phyloP scores from a whole-genome alignment of 768 basidiomycete species.

The Calocybe cyanea region DNA sequence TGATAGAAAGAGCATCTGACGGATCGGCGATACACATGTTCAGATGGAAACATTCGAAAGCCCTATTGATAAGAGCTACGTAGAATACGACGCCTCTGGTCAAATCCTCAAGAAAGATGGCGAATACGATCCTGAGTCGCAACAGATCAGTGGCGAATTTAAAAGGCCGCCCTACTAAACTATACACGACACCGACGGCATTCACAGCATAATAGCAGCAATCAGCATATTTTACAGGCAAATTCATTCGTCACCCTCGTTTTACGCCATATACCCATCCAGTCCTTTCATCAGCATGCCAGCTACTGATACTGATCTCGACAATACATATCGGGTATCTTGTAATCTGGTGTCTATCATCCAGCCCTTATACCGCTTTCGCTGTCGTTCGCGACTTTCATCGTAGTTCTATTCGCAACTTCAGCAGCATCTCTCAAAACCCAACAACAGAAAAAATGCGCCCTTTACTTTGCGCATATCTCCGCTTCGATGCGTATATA shows the following conservation, averaged over 20 bases:
- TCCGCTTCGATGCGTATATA: neutral
- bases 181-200: slow-evolving; percentile 1
- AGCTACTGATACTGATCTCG: neutral
- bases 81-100: slow-evolving; percentile 58
- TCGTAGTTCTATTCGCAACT: neutral
- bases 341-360: neutral
- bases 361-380: neutral
- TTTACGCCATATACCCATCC: slow-evolving; percentile 9
- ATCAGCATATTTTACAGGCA: slow-evolving; percentile 7
- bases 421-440: neutral
- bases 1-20: neutral
- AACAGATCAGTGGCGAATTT: slow-evolving; percentile 57
- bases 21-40: slow-evolving; percentile 1
- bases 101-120: slow-evolving; percentile 37
- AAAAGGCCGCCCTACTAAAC: slow-evolving; percentile 50
- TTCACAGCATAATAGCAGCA: neutral
- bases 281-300: neutral
- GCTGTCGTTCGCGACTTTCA: neutral
- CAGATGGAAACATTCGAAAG: slow-evolving; percentile 68
- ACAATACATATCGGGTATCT: neutral
- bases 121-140: slow-evolving; percentile 56
- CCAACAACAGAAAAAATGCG: neutral
- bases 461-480: no score
- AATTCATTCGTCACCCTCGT: slow-evolving; percentile 3
- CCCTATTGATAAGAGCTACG: slow-evolving; percentile 37